phyloP scores from a whole-genome alignment of 345 rosid genomes.

The Microthlaspi erraticum region DNA sequence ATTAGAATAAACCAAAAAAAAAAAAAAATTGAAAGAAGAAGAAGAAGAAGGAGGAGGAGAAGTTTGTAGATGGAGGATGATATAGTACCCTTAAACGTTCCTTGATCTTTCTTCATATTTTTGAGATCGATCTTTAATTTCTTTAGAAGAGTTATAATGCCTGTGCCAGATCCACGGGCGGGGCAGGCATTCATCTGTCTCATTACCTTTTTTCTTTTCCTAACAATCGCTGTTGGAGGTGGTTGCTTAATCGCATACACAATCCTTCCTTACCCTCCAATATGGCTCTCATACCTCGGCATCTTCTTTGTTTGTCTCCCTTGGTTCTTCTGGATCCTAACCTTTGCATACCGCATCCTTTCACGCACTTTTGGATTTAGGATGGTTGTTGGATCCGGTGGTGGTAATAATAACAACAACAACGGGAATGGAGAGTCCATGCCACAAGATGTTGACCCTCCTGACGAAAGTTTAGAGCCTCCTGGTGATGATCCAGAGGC shows the following conservation, averaged over 20 bases:
- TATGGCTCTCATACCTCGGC: constrained; percentile 68
- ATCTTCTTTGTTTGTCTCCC: constrained; percentile 72
- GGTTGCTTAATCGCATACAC: constrained; percentile 63
- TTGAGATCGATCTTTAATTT: constrained; percentile 20
- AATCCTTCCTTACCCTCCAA: constrained; percentile 52
- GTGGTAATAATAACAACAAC: constrained; percentile 35
- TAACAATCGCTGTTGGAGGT: constrained; percentile 60
- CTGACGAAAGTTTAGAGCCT: constrained; percentile 27
- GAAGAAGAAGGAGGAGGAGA: neutral
- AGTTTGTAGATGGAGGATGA: constrained; percentile 40
- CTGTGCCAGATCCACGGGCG: constrained; percentile 67
- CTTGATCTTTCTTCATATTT: constrained; percentile 25
- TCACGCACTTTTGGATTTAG: constrained; percentile 70
- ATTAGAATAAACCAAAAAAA: neutral
- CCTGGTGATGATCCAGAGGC: constrained; percentile 31
- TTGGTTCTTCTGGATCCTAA: constrained; percentile 78
- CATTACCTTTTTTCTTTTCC: constrained; percentile 51
- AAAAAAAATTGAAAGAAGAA: neutral
- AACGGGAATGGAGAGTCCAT: constrained; percentile 8
- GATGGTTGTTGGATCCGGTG: constrained; percentile 47
- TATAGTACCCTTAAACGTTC: constrained; percentile 30
- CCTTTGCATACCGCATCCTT: constrained; percentile 60
- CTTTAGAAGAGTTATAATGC: constrained; percentile 52
- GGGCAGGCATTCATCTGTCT: constrained; percentile 72
- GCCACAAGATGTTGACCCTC: constrained; percentile 28